Evolutionary conservation across 164 flowering plant genomes (phyloP).

Genomic region (Magnolia kwangsiensis): DNA sequence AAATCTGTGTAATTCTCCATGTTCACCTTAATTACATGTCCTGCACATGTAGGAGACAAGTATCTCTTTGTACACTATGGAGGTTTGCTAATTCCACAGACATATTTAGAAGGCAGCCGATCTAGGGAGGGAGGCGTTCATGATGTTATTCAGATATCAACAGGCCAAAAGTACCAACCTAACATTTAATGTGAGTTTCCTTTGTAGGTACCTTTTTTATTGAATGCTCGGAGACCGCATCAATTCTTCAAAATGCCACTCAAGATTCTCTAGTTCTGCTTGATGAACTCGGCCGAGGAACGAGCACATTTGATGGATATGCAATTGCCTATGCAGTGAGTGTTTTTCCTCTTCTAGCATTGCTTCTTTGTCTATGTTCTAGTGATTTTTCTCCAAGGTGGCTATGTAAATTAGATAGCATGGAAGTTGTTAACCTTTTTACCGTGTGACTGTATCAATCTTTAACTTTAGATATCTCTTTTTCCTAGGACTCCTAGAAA

Average conservation of each 20-base stretch:
- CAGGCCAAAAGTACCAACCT: neutral
- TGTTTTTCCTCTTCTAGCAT: slow-evolving; percentile 2
- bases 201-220: slow-evolving; percentile 80
- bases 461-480: no score
- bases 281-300: slow-evolving; percentile 98
- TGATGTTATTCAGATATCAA: neutral
- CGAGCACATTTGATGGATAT: slow-evolving; percentile 98
- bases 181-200: neutral
- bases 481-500: neutral
- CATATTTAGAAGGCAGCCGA: no score
- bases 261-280: slow-evolving; percentile 85
- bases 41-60: no score
- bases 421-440: no score
- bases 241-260: slow-evolving; percentile 84
- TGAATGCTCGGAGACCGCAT: slow-evolving; percentile 94
- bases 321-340: slow-evolving; percentile 98
- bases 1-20: no score
- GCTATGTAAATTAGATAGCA: no score
- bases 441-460: no score
- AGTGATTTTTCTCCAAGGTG: no score
- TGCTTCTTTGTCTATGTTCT: neutral
- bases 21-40: no score
- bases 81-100: no score
- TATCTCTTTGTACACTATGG: no score
- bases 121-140: no score